Percentiles rank a stretch among this genome's conserved stretches.
Evolutionary conservation across 495 filamentous ascomycete species (phyloP).

Genomic region (Articulospora tetracladia): DNA sequence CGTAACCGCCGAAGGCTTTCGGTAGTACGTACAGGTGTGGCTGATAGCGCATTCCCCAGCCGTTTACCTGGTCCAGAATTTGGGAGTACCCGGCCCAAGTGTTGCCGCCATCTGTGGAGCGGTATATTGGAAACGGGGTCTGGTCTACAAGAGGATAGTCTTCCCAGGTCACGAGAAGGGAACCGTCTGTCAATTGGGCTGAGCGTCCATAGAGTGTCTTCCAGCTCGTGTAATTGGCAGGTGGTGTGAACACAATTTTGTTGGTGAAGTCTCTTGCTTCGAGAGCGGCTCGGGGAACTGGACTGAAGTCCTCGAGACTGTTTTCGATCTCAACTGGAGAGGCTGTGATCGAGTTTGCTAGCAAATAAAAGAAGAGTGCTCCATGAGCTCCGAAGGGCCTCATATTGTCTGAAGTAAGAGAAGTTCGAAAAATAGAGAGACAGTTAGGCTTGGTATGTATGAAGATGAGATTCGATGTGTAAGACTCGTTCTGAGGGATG

Average conservation of each 20-base stretch:
- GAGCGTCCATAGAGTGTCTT: constrained; percentile 50
- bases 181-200: constrained; percentile 41
- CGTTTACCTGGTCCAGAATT: constrained; percentile 56
- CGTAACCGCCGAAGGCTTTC: constrained; percentile 48
- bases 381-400: too few relatives aligned
- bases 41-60: constrained; percentile 59
- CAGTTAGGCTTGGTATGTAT: too few relatives aligned
- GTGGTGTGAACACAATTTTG: background rate
- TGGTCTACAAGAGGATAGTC: background rate
- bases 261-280: background rate
- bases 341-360: too few relatives aligned
- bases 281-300: too few relatives aligned
- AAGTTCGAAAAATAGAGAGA: too few relatives aligned
- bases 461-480: too few relatives aligned
- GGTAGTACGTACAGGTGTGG: constrained; percentile 60
- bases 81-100: constrained; percentile 56
- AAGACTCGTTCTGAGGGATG: too few relatives aligned
- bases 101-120: constrained; percentile 53
- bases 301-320: too few relatives aligned
- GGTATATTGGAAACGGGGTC: constrained; percentile 59
- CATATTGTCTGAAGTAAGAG: too few relatives aligned
- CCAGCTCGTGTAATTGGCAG: background rate
- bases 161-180: constrained; percentile 55
- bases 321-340: too few relatives aligned
- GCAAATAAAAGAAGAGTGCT: too few relatives aligned